These are phyloP conservation scores for Globisporangium middletonii DNA, from an alignment of 352 stramenopile species.

Conservation along the genomic window DNA sequence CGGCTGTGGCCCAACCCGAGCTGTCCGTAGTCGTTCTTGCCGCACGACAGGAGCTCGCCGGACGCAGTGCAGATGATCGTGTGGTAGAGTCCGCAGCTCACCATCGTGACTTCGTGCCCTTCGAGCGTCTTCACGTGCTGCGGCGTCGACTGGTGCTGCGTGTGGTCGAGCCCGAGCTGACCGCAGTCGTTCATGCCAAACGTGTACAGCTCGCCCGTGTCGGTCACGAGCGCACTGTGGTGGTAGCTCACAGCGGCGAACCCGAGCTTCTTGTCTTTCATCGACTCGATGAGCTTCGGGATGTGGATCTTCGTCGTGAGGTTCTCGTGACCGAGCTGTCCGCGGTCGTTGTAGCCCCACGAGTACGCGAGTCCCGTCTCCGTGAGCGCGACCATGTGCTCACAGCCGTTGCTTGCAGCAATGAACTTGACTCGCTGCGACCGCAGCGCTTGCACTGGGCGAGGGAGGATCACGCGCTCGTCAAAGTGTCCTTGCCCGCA, in stretches of 20 bases:
- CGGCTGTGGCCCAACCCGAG: constrained; percentile 74
- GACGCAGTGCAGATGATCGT: constrained; percentile 67
- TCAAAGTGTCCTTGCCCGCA: constrained; percentile 86
- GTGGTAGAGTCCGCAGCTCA: constrained; percentile 80
- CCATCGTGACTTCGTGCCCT: constrained; percentile 66
- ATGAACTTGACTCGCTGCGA: constrained; percentile 77
- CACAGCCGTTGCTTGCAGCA: constrained; percentile 84
- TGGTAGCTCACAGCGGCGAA: constrained; percentile 84
- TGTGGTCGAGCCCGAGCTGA: constrained; percentile 79
- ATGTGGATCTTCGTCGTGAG: constrained; percentile 79
- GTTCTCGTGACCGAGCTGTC: constrained; percentile 83
- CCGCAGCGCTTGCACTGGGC: constrained; percentile 68
- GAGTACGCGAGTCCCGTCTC: constrained; percentile 78
- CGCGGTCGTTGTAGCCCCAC: constrained; percentile 86
- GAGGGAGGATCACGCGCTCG: constrained; percentile 79
- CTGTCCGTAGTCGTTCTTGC: constrained; percentile 88
- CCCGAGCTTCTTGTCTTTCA: constrained; percentile 80
- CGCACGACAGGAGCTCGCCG: constrained; percentile 70
- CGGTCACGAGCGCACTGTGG: constrained; percentile 73
- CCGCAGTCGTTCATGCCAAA: constrained; percentile 90
- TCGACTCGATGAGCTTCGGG: constrained; percentile 77
- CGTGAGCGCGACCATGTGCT: constrained; percentile 84
- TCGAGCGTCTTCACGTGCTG: constrained; percentile 76
- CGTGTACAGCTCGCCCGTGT: constrained; percentile 73
- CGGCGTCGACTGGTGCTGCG: constrained; percentile 62